These are phyloP conservation scores for Talaromyces sp. DNA, from an alignment of 2,329 filamentous ascomycete species.

Conservation along the genomic window DNA sequence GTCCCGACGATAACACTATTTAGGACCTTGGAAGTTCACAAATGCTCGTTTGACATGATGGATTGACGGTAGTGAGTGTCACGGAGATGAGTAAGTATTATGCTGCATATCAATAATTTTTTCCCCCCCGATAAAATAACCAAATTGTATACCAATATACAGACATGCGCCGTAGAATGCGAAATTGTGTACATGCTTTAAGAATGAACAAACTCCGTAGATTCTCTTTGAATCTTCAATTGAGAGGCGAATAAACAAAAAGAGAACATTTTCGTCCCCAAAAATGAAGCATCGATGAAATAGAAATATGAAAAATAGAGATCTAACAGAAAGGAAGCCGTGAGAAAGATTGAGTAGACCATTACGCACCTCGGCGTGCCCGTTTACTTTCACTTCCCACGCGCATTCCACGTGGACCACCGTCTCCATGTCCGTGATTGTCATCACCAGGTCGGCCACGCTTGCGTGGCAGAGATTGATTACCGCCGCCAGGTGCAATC, in stretches of 20 bases:
- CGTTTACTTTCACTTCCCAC: conserved; percentile 42
- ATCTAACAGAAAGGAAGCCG: not conserved
- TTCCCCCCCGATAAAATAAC: not conserved
- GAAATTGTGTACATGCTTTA: conserved; percentile 15
- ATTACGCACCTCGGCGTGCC: conserved; percentile 37
- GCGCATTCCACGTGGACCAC: conserved; percentile 36
- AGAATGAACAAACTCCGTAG: conserved; percentile 17
- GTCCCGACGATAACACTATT: not conserved
- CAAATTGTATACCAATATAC: conserved; percentile 1
- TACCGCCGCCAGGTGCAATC: conserved; percentile 30
- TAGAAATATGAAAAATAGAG: not conserved
- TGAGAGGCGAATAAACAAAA: not conserved
- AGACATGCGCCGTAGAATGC: conserved; percentile 11
- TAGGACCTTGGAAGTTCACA: not conserved
- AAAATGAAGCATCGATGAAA: not conserved
- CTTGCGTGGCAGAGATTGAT: conserved; percentile 32
- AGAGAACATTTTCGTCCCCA: not conserved
- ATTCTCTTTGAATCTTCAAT: not conserved
- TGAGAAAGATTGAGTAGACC: not conserved
- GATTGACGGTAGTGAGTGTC: not conserved
- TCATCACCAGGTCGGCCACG: conserved; percentile 37
- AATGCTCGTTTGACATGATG: not conserved
- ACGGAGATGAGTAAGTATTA: not conserved
- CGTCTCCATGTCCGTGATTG: conserved; percentile 28
- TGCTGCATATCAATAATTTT: not conserved